These are phyloP conservation scores for Primulina eburnea DNA, from an alignment of 257 asterid species.

Conservation along the genomic window DNA sequence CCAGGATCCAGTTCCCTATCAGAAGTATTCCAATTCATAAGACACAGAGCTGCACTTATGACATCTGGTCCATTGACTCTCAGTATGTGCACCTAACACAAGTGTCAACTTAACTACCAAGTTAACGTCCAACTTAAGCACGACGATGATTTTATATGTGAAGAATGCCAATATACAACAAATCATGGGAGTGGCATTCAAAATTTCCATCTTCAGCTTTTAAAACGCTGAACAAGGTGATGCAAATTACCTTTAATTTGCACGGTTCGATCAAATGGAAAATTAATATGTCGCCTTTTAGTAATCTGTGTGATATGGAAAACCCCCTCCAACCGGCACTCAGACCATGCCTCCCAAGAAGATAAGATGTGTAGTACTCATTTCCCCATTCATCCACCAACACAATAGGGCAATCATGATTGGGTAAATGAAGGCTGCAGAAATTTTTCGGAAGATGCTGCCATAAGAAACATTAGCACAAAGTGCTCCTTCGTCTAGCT, in stretches of 20 bases:
- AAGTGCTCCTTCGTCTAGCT: slow-evolving; percentile 14
- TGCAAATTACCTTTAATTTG: slow-evolving; percentile 61
- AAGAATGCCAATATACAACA: not conserved
- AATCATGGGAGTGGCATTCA: not conserved
- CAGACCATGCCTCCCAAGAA: slow-evolving; percentile 65
- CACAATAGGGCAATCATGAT: slow-evolving; percentile 47
- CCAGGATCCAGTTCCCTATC: not conserved
- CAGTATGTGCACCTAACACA: slow-evolving; percentile 72
- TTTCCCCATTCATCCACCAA: slow-evolving; percentile 91
- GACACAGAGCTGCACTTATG: not conserved
- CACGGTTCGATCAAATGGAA: slow-evolving; percentile 72
- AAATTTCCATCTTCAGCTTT: not conserved
- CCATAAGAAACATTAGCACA: slow-evolving; percentile 22
- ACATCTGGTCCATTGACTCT: slow-evolving; percentile 36
- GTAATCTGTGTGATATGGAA: slow-evolving; percentile 58
- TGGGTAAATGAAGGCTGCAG: slow-evolving; percentile 55
- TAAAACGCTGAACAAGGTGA: not conserved
- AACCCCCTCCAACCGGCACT: slow-evolving; percentile 98
- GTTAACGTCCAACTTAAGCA: not conserved
- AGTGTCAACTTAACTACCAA: slow-evolving; percentile 10
- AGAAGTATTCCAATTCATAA: not conserved
- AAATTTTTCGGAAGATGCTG: slow-evolving; percentile 77
- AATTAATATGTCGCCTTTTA: slow-evolving; percentile 68
- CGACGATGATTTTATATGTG: not conserved
- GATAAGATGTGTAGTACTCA: slow-evolving; percentile 64